Conservation (phyloP, 163 green algal genomes). For the Botryococcus braunii region DNA sequence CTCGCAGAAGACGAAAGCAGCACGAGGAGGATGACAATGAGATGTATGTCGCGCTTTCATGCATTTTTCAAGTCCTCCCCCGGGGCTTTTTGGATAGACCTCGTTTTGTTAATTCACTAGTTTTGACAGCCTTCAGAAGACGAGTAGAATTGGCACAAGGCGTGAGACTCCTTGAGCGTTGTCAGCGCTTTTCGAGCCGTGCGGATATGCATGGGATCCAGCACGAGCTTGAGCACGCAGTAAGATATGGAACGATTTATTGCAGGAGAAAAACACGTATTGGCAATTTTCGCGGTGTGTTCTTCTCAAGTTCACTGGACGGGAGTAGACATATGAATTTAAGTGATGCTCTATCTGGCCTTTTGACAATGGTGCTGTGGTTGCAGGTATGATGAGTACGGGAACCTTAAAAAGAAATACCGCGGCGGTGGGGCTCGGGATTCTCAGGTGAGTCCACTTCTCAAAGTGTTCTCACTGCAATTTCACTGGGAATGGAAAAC, state of each 20-base stretch:
- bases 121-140: neutral
- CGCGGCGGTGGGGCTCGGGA: conserved; percentile 21
- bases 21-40: conserved; percentile 50
- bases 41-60: neutral
- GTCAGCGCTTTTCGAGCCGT: neutral
- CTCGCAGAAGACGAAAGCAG: conserved; percentile 50
- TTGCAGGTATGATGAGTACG: conserved; percentile 81
- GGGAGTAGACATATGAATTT: neutral
- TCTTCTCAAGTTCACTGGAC: neutral
- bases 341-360: too few relatives aligned
- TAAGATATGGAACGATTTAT: neutral
- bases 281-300: neutral
- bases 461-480: too few relatives aligned
- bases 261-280: neutral
- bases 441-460: too few relatives aligned
- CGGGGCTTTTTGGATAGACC: neutral
- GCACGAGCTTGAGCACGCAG: neutral
- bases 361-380: neutral
- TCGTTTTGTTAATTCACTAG: neutral
- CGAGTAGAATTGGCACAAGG: neutral
- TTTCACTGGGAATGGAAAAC: too few relatives aligned
- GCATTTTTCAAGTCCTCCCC: neutral
- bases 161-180: neutral
- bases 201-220: neutral
- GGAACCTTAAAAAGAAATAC: conserved; percentile 72